Conservation (phyloP, 805 yeast species). For the Groenewaldozyma tartarivorans region DNA sequence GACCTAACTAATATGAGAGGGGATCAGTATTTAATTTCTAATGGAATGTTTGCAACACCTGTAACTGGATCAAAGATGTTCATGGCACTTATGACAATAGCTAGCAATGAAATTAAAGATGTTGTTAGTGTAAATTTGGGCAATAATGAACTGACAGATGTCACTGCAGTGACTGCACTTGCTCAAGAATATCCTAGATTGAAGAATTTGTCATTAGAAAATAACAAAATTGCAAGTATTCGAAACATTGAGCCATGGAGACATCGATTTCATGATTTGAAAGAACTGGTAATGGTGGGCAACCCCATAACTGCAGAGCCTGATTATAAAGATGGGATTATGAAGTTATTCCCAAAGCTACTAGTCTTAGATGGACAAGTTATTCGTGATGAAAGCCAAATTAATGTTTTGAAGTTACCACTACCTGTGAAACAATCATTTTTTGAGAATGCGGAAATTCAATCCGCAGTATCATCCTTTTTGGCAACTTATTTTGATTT, state of each 20-base stretch:
- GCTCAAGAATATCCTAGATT: slow-evolving; percentile 68
- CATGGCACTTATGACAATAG: slow-evolving; percentile 80
- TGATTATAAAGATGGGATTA: slow-evolving; percentile 48
- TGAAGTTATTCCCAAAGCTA: slow-evolving; percentile 70
- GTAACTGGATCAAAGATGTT: slow-evolving; percentile 72
- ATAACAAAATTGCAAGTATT: slow-evolving; percentile 55
- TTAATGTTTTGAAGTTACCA: slow-evolving; percentile 23
- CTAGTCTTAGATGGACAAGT: slow-evolving; percentile 68
- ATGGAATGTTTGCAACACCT: slow-evolving; percentile 56
- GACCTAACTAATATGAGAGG: slow-evolving; percentile 56
- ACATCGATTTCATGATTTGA: slow-evolving; percentile 58
- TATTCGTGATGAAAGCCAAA: slow-evolving; percentile 62
- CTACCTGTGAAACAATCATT: slow-evolving; percentile 49
- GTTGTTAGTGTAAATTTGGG: slow-evolving; percentile 54
- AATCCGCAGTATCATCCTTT: slow-evolving; percentile 65
- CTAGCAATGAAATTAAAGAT: slow-evolving; percentile 37
- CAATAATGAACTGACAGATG: slow-evolving; percentile 51
- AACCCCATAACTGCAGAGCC: slow-evolving; percentile 57
- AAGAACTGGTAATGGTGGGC: slow-evolving; percentile 69
- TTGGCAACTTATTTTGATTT: slow-evolving; percentile 61
- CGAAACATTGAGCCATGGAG: slow-evolving; percentile 65
- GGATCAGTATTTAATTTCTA: slow-evolving; percentile 49
- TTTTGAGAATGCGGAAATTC: slow-evolving; percentile 69
- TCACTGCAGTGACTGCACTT: slow-evolving; percentile 49
- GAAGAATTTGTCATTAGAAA: slow-evolving; percentile 68